Evolutionary conservation across 2,329 filamentous ascomycete species (phyloP).

Genomic region (Sporothrix variecibatus): DNA sequence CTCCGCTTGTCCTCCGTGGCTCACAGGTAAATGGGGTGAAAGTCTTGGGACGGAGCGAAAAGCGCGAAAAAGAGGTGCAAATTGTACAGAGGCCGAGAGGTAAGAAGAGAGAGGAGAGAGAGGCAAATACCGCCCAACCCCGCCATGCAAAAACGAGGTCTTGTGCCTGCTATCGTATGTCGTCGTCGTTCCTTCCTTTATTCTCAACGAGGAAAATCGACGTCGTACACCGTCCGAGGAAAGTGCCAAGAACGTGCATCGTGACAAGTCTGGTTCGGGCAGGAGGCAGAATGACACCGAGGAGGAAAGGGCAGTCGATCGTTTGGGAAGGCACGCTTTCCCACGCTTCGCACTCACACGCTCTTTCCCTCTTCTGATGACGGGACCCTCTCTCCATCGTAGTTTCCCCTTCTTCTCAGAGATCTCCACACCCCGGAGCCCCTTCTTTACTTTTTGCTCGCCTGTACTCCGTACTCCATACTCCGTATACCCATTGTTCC

Average conservation of each 20-base stretch:
- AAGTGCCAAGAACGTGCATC: not conserved
- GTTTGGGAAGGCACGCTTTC: not conserved
- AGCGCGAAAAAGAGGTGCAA: not conserved
- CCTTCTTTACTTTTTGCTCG: not conserved
- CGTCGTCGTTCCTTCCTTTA: not conserved
- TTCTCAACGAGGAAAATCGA: not conserved
- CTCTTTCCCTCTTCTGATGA: not conserved
- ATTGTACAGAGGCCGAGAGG: not conserved
- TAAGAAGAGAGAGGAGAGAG: not conserved
- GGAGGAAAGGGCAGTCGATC: not conserved
- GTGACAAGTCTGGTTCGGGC: conserved; percentile 14
- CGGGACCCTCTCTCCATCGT: conserved; percentile 7
- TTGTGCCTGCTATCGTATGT: not conserved
- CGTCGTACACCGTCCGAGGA: not conserved
- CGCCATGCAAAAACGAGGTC: not conserved
- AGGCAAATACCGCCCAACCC: not conserved
- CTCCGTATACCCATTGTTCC: not conserved
- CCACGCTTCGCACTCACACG: not conserved
- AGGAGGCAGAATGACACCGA: conserved; percentile 7
- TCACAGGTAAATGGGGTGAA: not conserved
- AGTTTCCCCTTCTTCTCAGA: not conserved
- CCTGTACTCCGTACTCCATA: not conserved
- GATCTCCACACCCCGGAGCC: conserved; percentile 8
- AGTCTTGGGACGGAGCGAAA: not conserved
- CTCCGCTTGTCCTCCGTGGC: not conserved